phyloP scores from a whole-genome alignment of 2,329 filamentous ascomycete species.

The Sporothrix schenckii region DNA sequence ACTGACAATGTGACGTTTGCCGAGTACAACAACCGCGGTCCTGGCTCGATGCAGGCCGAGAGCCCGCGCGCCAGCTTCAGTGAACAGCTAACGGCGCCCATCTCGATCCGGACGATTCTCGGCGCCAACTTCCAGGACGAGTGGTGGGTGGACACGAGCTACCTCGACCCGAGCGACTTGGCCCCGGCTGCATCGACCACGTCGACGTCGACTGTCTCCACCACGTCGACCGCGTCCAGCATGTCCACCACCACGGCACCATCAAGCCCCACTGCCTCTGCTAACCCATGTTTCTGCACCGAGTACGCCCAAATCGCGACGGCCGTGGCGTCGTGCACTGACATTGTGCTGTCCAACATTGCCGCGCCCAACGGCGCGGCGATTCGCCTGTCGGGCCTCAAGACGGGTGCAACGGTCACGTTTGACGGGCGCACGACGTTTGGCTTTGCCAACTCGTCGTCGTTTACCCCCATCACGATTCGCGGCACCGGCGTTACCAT shows the following conservation, averaged over 20 bases:
- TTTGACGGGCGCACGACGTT: constrained; percentile 6
- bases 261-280: neutral
- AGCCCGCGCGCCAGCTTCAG: neutral
- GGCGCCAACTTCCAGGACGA: neutral
- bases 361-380: neutral
- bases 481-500: neutral
- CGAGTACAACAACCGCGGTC: constrained; percentile 10
- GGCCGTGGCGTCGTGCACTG: constrained; percentile 14
- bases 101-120: neutral
- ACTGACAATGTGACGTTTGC: neutral
- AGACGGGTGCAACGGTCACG: neutral
- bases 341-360: constrained; percentile 20
- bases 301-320: neutral
- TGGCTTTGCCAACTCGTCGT: neutral
- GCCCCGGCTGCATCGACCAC: neutral
- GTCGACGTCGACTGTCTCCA: neutral
- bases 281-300: neutral
- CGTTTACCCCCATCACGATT: neutral
- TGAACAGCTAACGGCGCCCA: neutral
- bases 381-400: neutral
- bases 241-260: neutral
- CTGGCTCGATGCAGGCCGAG: neutral
- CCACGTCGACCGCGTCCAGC: neutral
- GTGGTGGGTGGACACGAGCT: constrained; percentile 20
- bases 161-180: neutral